These are phyloP conservation scores for Kurtzmaniella fragi DNA, from an alignment of 805 yeast species.

Conservation along the genomic window DNA sequence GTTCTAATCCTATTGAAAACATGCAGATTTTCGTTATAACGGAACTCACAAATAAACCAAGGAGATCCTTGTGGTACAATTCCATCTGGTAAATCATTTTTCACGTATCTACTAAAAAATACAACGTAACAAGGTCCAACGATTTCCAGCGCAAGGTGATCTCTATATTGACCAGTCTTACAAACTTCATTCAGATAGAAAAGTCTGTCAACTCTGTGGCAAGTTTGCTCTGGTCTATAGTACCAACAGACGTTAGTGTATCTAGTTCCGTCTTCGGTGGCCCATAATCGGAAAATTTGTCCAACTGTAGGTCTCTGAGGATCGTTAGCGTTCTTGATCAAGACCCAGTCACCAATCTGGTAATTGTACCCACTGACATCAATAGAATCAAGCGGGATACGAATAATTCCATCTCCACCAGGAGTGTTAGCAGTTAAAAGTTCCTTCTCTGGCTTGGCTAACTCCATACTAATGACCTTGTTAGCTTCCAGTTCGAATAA, in stretches of 20 bases:
- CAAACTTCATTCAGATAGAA: constrained; percentile 94
- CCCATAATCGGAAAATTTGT: constrained; percentile 92
- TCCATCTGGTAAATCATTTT: constrained; percentile 79
- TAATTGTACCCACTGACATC: constrained; percentile 67
- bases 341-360: constrained; percentile 93
- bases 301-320: constrained; percentile 87
- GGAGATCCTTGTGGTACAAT: constrained; percentile 69
- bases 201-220: constrained; percentile 83
- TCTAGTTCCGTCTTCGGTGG: constrained; percentile 72
- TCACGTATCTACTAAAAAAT: constrained; percentile 88
- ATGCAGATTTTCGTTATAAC: constrained; percentile 88
- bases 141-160: constrained; percentile 83
- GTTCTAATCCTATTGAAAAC: constrained; percentile 92
- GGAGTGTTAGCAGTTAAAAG: constrained; percentile 42
- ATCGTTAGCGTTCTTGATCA: constrained; percentile 83
- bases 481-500: constrained; percentile 59
- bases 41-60: constrained; percentile 87
- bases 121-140: constrained; percentile 93
- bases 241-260: constrained; percentile 98
- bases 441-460: constrained; percentile 77
- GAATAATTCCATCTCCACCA: constrained; percentile 46
- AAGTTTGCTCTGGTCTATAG: constrained; percentile 95
- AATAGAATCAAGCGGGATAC: constrained; percentile 76
- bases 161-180: constrained; percentile 94
- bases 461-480: constrained; percentile 57